Evolutionary conservation across 2,329 filamentous ascomycete genomes (phyloP), one percentile per base, ranked within the genome.

Genomic region (Pseudopithomyces maydicus): DNA sequence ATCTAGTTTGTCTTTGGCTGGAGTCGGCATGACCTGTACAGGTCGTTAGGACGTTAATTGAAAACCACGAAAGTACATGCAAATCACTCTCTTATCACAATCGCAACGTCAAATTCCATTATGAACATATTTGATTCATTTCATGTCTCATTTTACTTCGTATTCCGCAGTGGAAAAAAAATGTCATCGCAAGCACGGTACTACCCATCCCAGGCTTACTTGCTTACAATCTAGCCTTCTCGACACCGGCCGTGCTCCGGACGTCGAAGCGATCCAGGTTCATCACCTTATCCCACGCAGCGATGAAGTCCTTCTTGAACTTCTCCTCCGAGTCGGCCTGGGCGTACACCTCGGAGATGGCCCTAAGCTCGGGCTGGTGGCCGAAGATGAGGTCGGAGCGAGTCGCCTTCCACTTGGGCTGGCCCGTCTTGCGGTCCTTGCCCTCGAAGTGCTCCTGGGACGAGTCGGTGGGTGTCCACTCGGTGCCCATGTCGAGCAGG

Each of bases 281-380:
- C 85, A 89, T 88, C 11, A 92, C 85, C 86, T 92, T 92, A 67
- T 81, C 79, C 89, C 89, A 92, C 2, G 86, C 87, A 7, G 81
- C 78, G 15, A 91, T 82, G 68, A 92, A 92, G 79, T 92, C 89
- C 74, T 83, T 85, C 42, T 86, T 84, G 57, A 92, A 89, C 80
- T 87, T 88, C 56, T 84, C 80, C 55, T 82, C 73, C 10, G 79
- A 82, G 66, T 89, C 89, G 0, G 79, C 69, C 62, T 81, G 81
- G 36, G 79, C 89, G 66, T 92, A 92, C 0, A 91, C 83, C 79
- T 92, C 89, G 4, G 88, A 77, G 33, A 90, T 74, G 33, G 89
- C 88, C 46, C 89, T 87, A 46, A 92, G 79, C 81, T 92, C 90
- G 23, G 89, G 81, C 64, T 92, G 88, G n/a, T 86, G 86, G 52